phyloP scores from a whole-genome alignment of 345 rosid species.

The Arabis hirsuta region DNA sequence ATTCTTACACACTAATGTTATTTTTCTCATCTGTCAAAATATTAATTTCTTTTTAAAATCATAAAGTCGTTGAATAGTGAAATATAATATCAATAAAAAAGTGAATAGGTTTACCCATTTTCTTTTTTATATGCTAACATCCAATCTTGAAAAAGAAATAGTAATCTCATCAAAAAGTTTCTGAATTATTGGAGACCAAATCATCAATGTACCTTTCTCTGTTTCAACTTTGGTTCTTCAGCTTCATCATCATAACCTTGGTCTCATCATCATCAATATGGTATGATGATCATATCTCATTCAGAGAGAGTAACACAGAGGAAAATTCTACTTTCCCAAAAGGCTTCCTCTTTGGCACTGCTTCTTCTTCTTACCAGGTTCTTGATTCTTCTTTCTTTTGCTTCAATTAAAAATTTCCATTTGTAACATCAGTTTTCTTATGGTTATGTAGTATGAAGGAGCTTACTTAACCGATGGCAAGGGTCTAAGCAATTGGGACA shows the following conservation, averaged over 20 bases:
- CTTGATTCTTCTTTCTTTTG: background rate
- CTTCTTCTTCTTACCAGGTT: constrained; percentile 86
- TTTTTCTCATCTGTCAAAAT: constrained; percentile 10
- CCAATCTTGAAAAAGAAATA: background rate
- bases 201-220: constrained; percentile 10
- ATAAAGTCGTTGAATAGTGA: constrained; percentile 9
- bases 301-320: constrained; percentile 9
- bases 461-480: constrained; percentile 57
- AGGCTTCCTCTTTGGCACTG: constrained; percentile 74
- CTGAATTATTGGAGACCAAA: constrained; percentile 14
- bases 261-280: constrained; percentile 22
- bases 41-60: background rate
- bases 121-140: background rate
- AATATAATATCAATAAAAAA: constrained; percentile 24
- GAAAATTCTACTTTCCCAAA: constrained; percentile 41
- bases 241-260: constrained; percentile 32
- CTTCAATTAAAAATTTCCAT: background rate
- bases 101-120: background rate
- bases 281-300: constrained; percentile 29
- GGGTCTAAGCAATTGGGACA: constrained; percentile 61
- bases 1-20: background rate
- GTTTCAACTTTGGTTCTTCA: constrained; percentile 1
- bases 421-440: background rate
- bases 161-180: no score
- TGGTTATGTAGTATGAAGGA: constrained; percentile 53